Evolutionary conservation across 257 asterid genomes (phyloP), one percentile per base, ranked within the genome.

Genomic region (Rhazya stricta): DNA sequence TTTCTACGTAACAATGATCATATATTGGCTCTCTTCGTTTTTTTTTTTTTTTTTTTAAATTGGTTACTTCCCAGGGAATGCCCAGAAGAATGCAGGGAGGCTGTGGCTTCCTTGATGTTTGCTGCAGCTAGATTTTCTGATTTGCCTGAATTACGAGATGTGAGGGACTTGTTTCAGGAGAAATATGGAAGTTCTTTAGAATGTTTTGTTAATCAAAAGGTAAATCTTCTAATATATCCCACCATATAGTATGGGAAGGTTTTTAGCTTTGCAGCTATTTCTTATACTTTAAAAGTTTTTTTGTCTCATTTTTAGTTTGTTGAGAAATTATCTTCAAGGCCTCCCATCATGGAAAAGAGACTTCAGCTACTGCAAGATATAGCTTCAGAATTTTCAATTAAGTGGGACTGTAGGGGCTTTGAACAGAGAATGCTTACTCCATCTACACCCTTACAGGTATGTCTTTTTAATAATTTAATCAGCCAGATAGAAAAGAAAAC

Each of bases 41-140:
- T 6, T 1, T 36, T 9, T 19, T 6, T 54, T 39, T 36, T 36
- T 6, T 48, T 25, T 39, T 50, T 3, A 9, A 45, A 34, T 73
- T 77, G 81, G 76, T 67, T 76, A 80, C 48, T 79, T 62, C 80
- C 68, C 89, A 95, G 99, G 83, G 91, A 84, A 63, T 95, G 99
- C 83, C 98, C 98, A 74, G 99, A 88, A 80, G 98, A 92, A 79
- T 95, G 97, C 87, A 88, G 94, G 83, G 96, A 91, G 79, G 86
- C 88, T 78, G 91, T 92, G 75, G 97, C 94, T 36, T 89, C 97
- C 3, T 77, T 95, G 82, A 88, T 92, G 88, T 91, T 89, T 88
- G 99, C 99, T 76, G 99, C 99, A 67, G 98, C 99, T 67, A 89
- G 99, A 85, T 89, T 95, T 85, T 92, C 98, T 51, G 98, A 95